Conservation (phyloP, 2,329 filamentous ascomycete genomes). For the Mariannaea sp. region DNA sequence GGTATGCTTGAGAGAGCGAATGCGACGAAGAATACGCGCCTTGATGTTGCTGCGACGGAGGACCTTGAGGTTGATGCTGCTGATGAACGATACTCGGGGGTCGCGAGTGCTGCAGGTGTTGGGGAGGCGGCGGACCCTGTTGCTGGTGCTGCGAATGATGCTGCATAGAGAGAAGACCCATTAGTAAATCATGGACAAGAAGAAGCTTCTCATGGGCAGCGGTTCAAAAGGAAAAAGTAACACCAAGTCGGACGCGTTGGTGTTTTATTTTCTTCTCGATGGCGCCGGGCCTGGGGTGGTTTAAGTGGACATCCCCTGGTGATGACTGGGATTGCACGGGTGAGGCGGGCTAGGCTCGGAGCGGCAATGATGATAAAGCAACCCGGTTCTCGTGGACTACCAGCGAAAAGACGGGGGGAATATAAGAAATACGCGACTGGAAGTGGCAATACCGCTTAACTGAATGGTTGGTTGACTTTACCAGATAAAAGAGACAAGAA, state of each 20-base stretch:
- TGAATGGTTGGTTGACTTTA: conserved; percentile 20
- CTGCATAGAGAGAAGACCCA: conserved; percentile 68
- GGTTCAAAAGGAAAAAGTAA: conserved; percentile 40
- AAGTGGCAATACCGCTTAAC: conserved; percentile 41
- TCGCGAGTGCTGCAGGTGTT: conserved; percentile 72
- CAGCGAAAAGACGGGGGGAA: conserved; percentile 33
- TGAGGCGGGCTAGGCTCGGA: conserved; percentile 55
- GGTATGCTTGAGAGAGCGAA: conserved; percentile 69
- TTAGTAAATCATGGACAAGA: conserved; percentile 55
- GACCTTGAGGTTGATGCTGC: conserved; percentile 70
- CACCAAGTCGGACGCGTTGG: conserved; percentile 52
- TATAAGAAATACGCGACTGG: conserved; percentile 26
- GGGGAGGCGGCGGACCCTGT: conserved; percentile 71
- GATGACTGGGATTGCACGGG: conserved; percentile 55
- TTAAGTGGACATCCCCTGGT: conserved; percentile 47
- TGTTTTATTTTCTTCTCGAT: conserved; percentile 57
- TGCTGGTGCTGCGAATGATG: conserved; percentile 76
- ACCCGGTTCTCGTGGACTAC: conserved; percentile 41
- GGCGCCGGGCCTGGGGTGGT: conserved; percentile 51
- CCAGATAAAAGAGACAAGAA: background rate
- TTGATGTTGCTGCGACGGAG: conserved; percentile 65
- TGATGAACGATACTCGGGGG: conserved; percentile 75
- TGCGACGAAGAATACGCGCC: conserved; percentile 71
- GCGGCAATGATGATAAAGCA: conserved; percentile 47
- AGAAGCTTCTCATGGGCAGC: conserved; percentile 42